Base-by-base conservation (phyloP, 2,329 filamentous ascomycete genomes). In the Epichloe gansuensis region DNA sequence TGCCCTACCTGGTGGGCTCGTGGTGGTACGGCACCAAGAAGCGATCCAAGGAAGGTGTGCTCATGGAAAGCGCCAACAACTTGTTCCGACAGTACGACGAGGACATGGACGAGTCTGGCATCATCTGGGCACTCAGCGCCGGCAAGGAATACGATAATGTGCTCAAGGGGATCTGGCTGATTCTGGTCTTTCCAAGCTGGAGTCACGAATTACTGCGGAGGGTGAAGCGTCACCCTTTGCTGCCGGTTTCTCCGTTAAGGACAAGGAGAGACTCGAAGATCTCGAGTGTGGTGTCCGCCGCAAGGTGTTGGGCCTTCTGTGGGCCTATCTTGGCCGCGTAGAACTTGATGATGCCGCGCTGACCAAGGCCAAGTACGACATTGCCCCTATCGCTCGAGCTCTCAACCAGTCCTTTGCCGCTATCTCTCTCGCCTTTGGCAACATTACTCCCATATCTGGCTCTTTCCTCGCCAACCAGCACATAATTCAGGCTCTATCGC, bases 21-120 rank as follows among this genome's bases (percentile, higher is more conserved):
- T 98, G 93, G 93, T 98, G 93, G 93, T 98, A 98, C 66, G 93
- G 94, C 55, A 94, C 89, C 37, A 91, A 95, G 69, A 82, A 85
- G 62, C 82, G 88, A 69, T 97, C 93, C 39, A 94, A 91, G 72
- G 94, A 98, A 69, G 89, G 88, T 60, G 86, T 97, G 28, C 76
- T 95, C 52, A 85, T 96, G 66, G 88, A 93, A 65, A 96, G 88
- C 69, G 91, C 94, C 60, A 94, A 94, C 68, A 91, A 89, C 59
- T 80, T 98, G 54, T 97, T 98, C 78, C 85, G 84, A 61, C 89
- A 95, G 64, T 98, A 94, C 71, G 83, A 88, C 58, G 91, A 95
- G 52, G 80, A 82, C 57, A 86, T 93, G 57, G 82, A 88, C 57
- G 85, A 88, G 62, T 86, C 85, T 44, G 88, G 83, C 54, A 83